Percentiles rank a stretch among this genome's conserved stretches.
Evolutionary conservation across 352 stramenopile species (phyloP).

Genomic region (Pythium rhizo-oryzae): DNA sequence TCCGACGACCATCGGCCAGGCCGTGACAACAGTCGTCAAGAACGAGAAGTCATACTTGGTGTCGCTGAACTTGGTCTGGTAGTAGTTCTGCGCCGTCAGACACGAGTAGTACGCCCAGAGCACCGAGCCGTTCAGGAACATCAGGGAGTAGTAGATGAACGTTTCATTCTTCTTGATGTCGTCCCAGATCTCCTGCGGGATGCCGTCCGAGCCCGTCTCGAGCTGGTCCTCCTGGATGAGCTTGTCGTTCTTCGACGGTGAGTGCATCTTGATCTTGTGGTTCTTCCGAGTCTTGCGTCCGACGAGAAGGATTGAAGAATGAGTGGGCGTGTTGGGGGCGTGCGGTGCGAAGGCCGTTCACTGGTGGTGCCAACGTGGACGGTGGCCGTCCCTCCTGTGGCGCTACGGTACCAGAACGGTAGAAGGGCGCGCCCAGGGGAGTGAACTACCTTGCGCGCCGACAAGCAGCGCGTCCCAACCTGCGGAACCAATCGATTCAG

Average conservation of each 20-base stretch:
- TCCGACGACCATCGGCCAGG: constrained; percentile 62
- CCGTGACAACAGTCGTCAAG: constrained; percentile 59
- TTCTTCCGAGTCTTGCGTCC: too few relatives aligned
- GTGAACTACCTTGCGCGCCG: too few relatives aligned
- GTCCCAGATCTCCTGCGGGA: constrained; percentile 33
- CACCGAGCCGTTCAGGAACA: constrained; percentile 43
- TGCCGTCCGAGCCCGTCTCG: constrained; percentile 26
- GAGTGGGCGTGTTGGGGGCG: too few relatives aligned
- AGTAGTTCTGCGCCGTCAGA: constrained; percentile 41
- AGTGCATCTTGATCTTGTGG: constrained; percentile 10
- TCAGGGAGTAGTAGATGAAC: constrained; percentile 41
- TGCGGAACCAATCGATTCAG: too few relatives aligned
- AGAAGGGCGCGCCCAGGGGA: too few relatives aligned
- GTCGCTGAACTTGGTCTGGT: constrained; percentile 24
- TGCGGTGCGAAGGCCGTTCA: too few relatives aligned
- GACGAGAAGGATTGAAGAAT: too few relatives aligned
- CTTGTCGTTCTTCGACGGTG: constrained; percentile 29
- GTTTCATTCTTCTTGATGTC: constrained; percentile 32
- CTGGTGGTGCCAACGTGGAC: too few relatives aligned
- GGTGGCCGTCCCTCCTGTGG: too few relatives aligned
- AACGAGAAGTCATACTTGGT: constrained; percentile 55
- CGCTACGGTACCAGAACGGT: too few relatives aligned
- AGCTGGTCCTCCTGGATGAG: constrained; percentile 30
- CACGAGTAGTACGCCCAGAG: constrained; percentile 49
- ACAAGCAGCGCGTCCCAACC: too few relatives aligned